These are phyloP conservation scores for Bromus sterilis DNA, from an alignment of 176 grass and related monocot species.

Conservation along the genomic window DNA sequence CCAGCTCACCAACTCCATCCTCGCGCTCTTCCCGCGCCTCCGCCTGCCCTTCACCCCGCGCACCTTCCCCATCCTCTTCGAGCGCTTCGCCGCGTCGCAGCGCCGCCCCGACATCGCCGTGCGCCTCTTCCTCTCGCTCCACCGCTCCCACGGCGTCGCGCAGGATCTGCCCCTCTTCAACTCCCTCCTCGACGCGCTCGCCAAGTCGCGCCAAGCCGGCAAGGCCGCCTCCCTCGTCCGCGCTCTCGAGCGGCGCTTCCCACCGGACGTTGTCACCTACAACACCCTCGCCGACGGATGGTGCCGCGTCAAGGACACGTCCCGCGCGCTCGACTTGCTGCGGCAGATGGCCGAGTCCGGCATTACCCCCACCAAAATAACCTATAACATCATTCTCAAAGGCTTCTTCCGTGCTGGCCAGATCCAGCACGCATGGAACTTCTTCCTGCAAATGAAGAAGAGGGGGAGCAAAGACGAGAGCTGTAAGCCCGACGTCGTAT, in stretches of 20 bases:
- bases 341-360: constrained; percentile 73
- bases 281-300: constrained; percentile 87
- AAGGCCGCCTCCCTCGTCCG: constrained; percentile 77
- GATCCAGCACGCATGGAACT: constrained; percentile 50
- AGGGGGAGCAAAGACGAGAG: constrained; percentile 38
- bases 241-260: constrained; percentile 52
- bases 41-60: constrained; percentile 55
- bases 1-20: constrained; percentile 40
- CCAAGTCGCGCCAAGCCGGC: constrained; percentile 55
- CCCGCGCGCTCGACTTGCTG: constrained; percentile 71
- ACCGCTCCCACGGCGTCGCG: constrained; percentile 41
- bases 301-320: constrained; percentile 78
- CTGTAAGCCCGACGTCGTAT: constrained; percentile 62
- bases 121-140: constrained; percentile 80
- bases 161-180: constrained; percentile 69
- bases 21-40: constrained; percentile 51
- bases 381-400: constrained; percentile 85
- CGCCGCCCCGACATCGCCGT: constrained; percentile 74
- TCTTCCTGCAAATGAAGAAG: constrained; percentile 96
- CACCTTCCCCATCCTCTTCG: constrained; percentile 74
- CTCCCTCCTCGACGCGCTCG: constrained; percentile 69
- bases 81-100: constrained; percentile 47
- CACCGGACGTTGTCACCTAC: constrained; percentile 59
- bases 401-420: constrained; percentile 84
- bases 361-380: constrained; percentile 71